Evolutionary conservation across 208 protist genomes (phyloP), one percentile per base, ranked within the genome.

Genomic region (Strigomonas oncopelti): DNA sequence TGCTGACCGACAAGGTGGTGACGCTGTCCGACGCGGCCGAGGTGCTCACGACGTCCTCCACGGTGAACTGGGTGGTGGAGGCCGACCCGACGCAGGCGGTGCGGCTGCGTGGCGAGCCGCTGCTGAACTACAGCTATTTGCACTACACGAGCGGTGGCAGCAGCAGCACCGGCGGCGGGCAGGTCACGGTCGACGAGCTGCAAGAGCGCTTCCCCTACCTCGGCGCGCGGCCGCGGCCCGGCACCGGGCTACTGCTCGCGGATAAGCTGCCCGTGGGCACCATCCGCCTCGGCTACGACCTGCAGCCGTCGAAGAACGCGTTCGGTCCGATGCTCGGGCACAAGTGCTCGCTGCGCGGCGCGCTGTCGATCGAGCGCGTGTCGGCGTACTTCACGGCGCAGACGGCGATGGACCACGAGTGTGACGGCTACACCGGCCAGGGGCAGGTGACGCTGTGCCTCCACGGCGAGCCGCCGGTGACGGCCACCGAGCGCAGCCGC

Each of bases 341-440:
- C 64, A 82, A 57, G 14, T 90, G 80, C 65, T 60, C 69, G 31
- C 61, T 85, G 38, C 65, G 67, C 53, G 73, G 71, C 31, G 61
- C 63, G 58, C 71, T 85, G 42, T 67, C 78, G 55, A 78, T 96
- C 48, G 85, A 96, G 75, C 90, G 90, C 0, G 84, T 96, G 18
- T 87, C 87, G 0, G 87, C 87, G 13, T 93, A 81, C 71, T 60
- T 96, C 5, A 80, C 83, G 14, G 84, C 78, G 22, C 72, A 81
- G 22, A 92, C 83, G 11, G 81, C 75, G 13, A 75, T 90, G 29
- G 78, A 87, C 71, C 90, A 96, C 73, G 90, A 96, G 75, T 96
- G 90, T 61, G 87, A 93, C 61, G 84, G 77, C n/a, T 96, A 96
- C 76, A 90, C 80, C 24, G 83, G 86, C 7, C 18, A 64, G 25